A percentile compares a stretch with the other conserved stretches of the same genome.
phyloP scores from a whole-genome alignment of 1,139 yeast genomes.

The Zhuliangozyma parablackwelliae region DNA sequence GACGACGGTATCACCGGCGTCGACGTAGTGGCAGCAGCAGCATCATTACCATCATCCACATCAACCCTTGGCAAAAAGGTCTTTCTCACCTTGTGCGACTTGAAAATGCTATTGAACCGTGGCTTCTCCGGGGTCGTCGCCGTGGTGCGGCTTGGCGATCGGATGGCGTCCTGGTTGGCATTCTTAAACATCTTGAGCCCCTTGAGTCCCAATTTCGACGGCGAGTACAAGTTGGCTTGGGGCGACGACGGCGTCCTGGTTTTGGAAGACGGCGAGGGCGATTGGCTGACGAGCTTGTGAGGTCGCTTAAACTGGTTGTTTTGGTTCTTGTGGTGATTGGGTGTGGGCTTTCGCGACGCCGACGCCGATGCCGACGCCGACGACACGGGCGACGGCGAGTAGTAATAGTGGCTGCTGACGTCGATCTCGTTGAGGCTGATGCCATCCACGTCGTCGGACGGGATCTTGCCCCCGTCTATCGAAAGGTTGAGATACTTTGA shows the following conservation, averaged over 20 bases:
- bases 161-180: slow-evolving; percentile 28
- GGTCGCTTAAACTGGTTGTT: slow-evolving; percentile 44
- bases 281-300: slow-evolving; percentile 43
- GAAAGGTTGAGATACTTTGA: slow-evolving; percentile 45
- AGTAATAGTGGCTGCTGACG: slow-evolving; percentile 1
- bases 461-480: slow-evolving; percentile 22
- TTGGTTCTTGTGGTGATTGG: background rate
- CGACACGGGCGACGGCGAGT: background rate
- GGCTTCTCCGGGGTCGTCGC: slow-evolving; percentile 15
- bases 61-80: background rate
- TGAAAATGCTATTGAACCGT: slow-evolving; percentile 15
- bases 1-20: background rate
- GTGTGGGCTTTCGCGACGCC: slow-evolving; percentile 8
- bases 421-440: slow-evolving; percentile 28
- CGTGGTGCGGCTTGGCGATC: slow-evolving; percentile 24
- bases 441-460: slow-evolving; percentile 17
- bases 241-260: slow-evolving; percentile 5
- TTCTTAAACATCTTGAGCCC: slow-evolving; percentile 34
- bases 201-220: slow-evolving; percentile 23
- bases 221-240: slow-evolving; percentile 21
- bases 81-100: slow-evolving; percentile 11
- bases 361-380: slow-evolving; percentile 2
- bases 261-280: slow-evolving; percentile 40
- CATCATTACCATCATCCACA: too few species aligned
- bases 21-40: slow-evolving; percentile 3